Percentiles rank a stretch among this genome's conserved stretches.
Evolutionary conservation across 2,329 filamentous ascomycete species (phyloP).

Genomic region (Fusarium liriodendri): DNA sequence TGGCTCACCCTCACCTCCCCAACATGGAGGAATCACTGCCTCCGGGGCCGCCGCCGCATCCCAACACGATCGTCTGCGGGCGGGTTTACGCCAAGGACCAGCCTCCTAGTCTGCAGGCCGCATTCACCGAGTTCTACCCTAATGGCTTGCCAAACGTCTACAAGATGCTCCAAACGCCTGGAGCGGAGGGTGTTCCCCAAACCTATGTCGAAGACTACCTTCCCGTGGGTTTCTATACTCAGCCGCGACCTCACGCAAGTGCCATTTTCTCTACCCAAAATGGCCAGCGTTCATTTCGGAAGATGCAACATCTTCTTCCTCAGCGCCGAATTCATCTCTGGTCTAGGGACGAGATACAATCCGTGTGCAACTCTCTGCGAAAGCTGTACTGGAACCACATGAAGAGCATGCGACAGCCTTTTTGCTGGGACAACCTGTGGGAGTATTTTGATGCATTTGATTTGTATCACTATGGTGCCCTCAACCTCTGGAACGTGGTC

Average conservation of each 20-base stretch:
- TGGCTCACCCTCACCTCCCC: slow-evolving; percentile 20
- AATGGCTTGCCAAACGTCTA: slow-evolving; percentile 50
- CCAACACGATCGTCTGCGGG: slow-evolving; percentile 25
- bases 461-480: slow-evolving; percentile 58
- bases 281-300: slow-evolving; percentile 45
- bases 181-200: slow-evolving; percentile 39
- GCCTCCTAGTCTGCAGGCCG: slow-evolving; percentile 37
- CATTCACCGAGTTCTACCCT: slow-evolving; percentile 50
- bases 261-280: slow-evolving; percentile 55
- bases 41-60: slow-evolving; percentile 22
- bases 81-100: slow-evolving; percentile 40
- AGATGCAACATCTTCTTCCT: slow-evolving; percentile 43
- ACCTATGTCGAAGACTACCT: slow-evolving; percentile 52
- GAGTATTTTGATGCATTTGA: slow-evolving; percentile 61
- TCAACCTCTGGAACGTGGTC: slow-evolving; percentile 62
- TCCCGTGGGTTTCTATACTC: slow-evolving; percentile 52
- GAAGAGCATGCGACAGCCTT: slow-evolving; percentile 46
- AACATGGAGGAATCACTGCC: slow-evolving; percentile 14
- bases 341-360: slow-evolving; percentile 53
- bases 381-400: slow-evolving; percentile 50
- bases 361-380: slow-evolving; percentile 53
- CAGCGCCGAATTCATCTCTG: slow-evolving; percentile 51
- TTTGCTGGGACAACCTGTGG: slow-evolving; percentile 57
- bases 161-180: slow-evolving; percentile 46
- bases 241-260: slow-evolving; percentile 42